Conservation (phyloP, 768 basidiomycete genomes). For the Lyophyllum semitale region DNA sequence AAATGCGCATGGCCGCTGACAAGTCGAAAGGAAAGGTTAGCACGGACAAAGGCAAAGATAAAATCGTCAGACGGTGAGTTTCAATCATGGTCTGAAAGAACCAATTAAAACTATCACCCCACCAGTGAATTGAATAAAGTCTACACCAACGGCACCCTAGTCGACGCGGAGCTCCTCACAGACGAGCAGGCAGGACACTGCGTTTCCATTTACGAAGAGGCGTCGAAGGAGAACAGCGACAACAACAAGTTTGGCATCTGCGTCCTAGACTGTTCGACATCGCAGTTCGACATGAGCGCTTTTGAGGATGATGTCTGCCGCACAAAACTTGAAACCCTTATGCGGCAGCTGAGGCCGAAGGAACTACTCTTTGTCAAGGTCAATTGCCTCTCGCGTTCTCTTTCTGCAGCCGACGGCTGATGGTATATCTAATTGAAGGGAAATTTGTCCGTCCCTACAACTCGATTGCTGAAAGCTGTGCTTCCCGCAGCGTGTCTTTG, state of each 20-base stretch:
- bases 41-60: slow-evolving; percentile 69
- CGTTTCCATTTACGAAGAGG: slow-evolving; percentile 78
- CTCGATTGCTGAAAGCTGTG: slow-evolving; percentile 77
- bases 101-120: not conserved
- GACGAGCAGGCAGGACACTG: slow-evolving; percentile 97
- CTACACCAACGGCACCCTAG: slow-evolving; percentile 93
- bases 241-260: slow-evolving; percentile 81
- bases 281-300: slow-evolving; percentile 87
- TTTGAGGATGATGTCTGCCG: slow-evolving; percentile 93
- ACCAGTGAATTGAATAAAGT: slow-evolving; percentile 91
- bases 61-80: slow-evolving; percentile 82
- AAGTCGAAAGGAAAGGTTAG: slow-evolving; percentile 58
- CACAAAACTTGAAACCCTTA: slow-evolving; percentile 90
- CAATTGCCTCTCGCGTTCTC: slow-evolving; percentile 1
- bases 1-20: slow-evolving; percentile 86
- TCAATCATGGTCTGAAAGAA: no score
- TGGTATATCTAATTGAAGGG: slow-evolving; percentile 50
- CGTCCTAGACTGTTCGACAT: slow-evolving; percentile 92
- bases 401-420: not conserved
- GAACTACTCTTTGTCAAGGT: slow-evolving; percentile 93
- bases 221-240: slow-evolving; percentile 40
- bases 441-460: slow-evolving; percentile 81
- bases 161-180: slow-evolving; percentile 84
- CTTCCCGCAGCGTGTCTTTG: slow-evolving; percentile 83
- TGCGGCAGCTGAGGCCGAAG: slow-evolving; percentile 89